phyloP scores from a whole-genome alignment of 2,329 filamentous ascomycete genomes.

The Penicillium palitans region DNA sequence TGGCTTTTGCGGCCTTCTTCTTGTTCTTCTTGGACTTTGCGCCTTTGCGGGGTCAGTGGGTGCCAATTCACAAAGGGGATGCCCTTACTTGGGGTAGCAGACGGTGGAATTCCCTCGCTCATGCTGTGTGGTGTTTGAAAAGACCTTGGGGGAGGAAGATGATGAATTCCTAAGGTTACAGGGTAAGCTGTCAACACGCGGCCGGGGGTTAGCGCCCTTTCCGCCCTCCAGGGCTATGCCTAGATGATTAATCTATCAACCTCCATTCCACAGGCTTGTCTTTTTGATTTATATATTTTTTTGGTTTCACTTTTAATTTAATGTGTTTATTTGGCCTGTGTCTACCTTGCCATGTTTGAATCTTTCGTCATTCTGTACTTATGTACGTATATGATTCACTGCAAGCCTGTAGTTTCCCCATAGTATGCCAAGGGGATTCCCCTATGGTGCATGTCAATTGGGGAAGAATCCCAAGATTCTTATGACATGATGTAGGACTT shows the following conservation, averaged over 20 bases:
- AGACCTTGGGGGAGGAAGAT: conserved; percentile 4
- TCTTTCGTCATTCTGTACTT: not conserved
- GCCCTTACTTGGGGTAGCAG: conserved; percentile 27
- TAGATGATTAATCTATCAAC: conserved; percentile 15
- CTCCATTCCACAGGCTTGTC: not conserved
- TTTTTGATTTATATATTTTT: not conserved
- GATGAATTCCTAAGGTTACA: conserved; percentile 12
- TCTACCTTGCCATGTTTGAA: not conserved
- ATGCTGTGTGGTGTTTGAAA: conserved; percentile 19
- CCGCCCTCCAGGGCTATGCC: not conserved
- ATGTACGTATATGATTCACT: not conserved
- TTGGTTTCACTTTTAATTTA: not conserved
- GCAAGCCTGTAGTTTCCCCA: not conserved
- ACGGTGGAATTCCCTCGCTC: conserved; percentile 22
- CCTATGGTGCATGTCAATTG: not conserved
- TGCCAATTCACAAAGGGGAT: conserved; percentile 5
- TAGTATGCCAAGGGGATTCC: not conserved
- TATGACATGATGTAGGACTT: not conserved
- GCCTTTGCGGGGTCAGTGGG: conserved; percentile 33
- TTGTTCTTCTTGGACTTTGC: conserved; percentile 59
- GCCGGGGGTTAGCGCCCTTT: conserved; percentile 29
- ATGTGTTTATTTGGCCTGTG: not conserved
- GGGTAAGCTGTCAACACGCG: conserved; percentile 38
- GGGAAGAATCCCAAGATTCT: not conserved
- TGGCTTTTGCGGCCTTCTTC: conserved; percentile 54